Conservation (phyloP, 306 rosid species). For the Corylus avellana region DNA sequence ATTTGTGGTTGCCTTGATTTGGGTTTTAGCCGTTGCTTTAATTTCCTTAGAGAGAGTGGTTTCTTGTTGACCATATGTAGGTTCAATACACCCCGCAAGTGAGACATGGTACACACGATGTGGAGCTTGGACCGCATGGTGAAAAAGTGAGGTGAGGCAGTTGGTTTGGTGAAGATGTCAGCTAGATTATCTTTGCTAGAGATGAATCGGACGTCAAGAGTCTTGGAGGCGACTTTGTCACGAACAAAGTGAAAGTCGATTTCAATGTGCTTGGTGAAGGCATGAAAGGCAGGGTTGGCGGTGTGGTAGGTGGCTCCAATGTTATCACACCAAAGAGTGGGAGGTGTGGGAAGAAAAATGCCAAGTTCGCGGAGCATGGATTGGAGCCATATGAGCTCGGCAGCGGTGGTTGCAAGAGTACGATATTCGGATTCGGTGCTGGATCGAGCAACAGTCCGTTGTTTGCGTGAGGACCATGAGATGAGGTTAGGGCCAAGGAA, state of each 20-base stretch:
- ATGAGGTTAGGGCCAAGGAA: not conserved
- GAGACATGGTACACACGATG: too few species aligned
- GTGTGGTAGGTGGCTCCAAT: not conserved
- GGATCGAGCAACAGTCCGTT: not conserved
- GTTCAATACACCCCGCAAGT: too few species aligned
- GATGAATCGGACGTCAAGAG: too few species aligned
- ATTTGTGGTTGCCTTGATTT: too few species aligned
- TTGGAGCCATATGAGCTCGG: not conserved
- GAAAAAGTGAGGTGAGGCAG: too few species aligned
- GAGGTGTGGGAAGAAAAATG: not conserved
- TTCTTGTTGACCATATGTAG: too few species aligned
- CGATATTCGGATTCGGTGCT: not conserved
- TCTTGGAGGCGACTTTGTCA: not conserved
- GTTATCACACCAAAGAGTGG: not conserved
- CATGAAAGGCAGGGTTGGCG: not conserved
- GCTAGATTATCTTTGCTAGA: too few species aligned
- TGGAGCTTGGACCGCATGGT: too few species aligned
- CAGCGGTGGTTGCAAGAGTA: not conserved
- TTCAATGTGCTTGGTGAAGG: not conserved
- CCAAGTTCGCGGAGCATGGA: not conserved
- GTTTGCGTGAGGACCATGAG: not conserved
- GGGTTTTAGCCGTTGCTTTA: too few species aligned
- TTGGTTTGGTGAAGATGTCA: too few species aligned
- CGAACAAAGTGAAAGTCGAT: not conserved
- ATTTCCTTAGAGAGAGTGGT: too few species aligned